Percentiles rank a stretch among this genome's conserved stretches.
Conservation (phyloP, 2,329 filamentous ascomycete species). For the Colletotrichum caudatum region DNA sequence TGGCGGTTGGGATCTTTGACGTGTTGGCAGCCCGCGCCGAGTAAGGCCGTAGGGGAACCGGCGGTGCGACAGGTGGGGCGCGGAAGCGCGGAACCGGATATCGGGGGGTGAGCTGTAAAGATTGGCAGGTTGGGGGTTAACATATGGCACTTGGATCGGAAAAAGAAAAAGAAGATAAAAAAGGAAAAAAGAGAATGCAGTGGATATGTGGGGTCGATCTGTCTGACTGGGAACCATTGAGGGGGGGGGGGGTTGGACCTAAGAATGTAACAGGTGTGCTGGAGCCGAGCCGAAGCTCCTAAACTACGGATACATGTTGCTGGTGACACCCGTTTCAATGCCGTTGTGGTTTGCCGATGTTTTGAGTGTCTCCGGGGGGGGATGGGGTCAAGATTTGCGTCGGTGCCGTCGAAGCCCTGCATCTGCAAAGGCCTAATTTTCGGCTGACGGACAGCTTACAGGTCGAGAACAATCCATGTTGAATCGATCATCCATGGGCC, state of each 20-base stretch:
- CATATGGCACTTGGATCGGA: background rate
- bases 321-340: background rate
- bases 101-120: constrained; percentile 8
- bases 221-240: constrained; percentile 1
- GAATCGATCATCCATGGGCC: constrained; percentile 13
- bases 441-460: background rate
- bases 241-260: background rate
- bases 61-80: constrained; percentile 2
- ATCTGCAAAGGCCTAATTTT: background rate
- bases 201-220: constrained; percentile 13
- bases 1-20: background rate
- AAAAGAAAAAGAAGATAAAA: background rate
- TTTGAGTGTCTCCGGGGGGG: background rate
- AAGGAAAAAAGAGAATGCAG: background rate
- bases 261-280: background rate
- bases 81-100: constrained; percentile 33
- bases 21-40: constrained; percentile 6
- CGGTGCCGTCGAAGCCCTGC: background rate
- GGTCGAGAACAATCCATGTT: constrained; percentile 9
- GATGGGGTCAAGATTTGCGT: background rate
- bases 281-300: background rate
- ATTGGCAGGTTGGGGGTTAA: background rate
- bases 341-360: constrained; percentile 6
- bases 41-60: background rate
- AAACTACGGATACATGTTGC: background rate